Evolutionary conservation across 176 grass and related monocot genomes (phyloP), one percentile per base, ranked within the genome.

Genomic region (Secale cereale): DNA sequence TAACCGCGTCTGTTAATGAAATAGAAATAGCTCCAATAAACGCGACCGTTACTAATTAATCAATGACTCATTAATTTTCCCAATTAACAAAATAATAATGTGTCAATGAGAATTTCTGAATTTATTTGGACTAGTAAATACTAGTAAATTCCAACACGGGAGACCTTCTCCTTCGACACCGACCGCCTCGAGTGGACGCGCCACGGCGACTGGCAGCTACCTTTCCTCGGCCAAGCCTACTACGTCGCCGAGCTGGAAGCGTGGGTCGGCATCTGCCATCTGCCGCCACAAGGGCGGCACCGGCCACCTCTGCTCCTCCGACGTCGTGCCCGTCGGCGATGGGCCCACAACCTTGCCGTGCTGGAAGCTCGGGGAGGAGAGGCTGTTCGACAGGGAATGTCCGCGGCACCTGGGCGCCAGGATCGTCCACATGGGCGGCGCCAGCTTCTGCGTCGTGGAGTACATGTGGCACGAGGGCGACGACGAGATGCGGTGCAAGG

Each of bases 181-280:
- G 84, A 79, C 2, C 35, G 71, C 1, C 82, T 76, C 28, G 28
- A 50, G 71, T 84, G 82, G 71, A 50, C 59, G 1, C 28, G 20
- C 20, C 76, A 46, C 13, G 77, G 77, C 0, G 50, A 41, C 19
- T 73, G 76, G 77, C 2, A 27, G 37, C 54, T 80, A n/a, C 76
- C 84, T 3, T 86, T 86, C 22, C 3, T 1, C 7, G 39, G 77
- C 52, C 39, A 27, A 23, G 85, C 67, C 15, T 61, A 73, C 66
- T 86, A 63, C 9, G 54, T 72, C 22, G 52, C 56, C 29, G 66
- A 80, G 66, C 13, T 73, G 37, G 77, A 80, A 5, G 85, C 56
- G 0, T 86, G 54, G 54, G 77, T 80, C 1, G 85, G 85, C 22
- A 32, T 86, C 37, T 48, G 15, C 10, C 22, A 32, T 86, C 37